Base-by-base conservation (phyloP, 139 green algal species). In the Auxenochlorella pyrenoidosa region DNA sequence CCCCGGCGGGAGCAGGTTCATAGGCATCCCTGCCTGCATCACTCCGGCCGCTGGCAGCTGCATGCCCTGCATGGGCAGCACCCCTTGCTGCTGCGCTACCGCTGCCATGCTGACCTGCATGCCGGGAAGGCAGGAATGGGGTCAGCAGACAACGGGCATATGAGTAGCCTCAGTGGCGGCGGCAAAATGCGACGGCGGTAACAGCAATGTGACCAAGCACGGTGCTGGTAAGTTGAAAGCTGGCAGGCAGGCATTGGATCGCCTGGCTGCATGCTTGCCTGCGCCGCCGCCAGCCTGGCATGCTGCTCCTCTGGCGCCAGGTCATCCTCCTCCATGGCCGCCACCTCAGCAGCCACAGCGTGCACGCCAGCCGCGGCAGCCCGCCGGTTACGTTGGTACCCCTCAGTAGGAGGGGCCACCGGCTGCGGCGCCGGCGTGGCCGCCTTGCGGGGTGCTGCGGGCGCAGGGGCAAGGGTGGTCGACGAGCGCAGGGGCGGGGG, bases 251-350 rank as follows among this genome's bases (percentile, higher is more conserved):
- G 24, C 63, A 71, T 2, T 2, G n/a, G n/a, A n/a, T n/a, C n/a
- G n/a, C n/a, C n/a, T n/a, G n/a, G n/a, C n/a, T 54, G 47, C 47
- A 54, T 54, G 47, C 47, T 54, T 54, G 47, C 28, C 68, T 63
- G 54, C 16, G 13, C 15, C 54, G 54, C 54, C 16, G 54, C 54
- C 54, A 63, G 54, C 54, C 54, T 63, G 54, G 54, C 54, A 24
- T 63, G 54, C 15, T 76, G 85, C 70, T 58, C 68, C 47, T 34
- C 82, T 34, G 79, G 79, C 47, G 76, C 36, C 51, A 38, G 47
- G 28, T 88, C 80, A 32, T 88, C 89, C 47, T 92, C 84, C 28
- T 92, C 84, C 80, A 92, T 78, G 44, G 76, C 88, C 44, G 89
- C 87, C 54, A 88, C 88, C 80, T 76, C 60, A 43, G 70, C 75